Conservation (phyloP, 106 monocot species). For the Dendrobium chrysotoxum region DNA sequence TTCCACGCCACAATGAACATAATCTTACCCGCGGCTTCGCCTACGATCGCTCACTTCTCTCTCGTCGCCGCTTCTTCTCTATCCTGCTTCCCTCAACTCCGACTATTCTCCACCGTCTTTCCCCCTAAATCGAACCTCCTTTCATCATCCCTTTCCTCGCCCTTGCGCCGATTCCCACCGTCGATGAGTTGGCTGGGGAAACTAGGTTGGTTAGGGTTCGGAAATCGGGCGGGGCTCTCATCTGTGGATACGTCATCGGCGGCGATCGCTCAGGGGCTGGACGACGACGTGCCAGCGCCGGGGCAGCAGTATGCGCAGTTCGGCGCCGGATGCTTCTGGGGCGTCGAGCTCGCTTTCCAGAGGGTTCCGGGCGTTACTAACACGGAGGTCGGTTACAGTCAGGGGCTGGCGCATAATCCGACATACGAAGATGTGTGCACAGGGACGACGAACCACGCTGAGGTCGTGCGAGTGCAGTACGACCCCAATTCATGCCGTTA, state of each 20-base stretch:
- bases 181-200: constrained; percentile 58
- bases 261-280: constrained; percentile 58
- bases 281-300: constrained; percentile 57
- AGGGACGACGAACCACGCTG: constrained; percentile 63
- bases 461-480: constrained; percentile 83
- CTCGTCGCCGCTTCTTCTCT: background rate
- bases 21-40: constrained; percentile 8
- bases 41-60: constrained; percentile 3
- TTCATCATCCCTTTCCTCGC: constrained; percentile 5
- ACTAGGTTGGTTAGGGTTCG: constrained; percentile 51
- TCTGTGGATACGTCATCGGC: constrained; percentile 29
- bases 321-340: constrained; percentile 97
- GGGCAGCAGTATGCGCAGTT: constrained; percentile 84
- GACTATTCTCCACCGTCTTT: constrained; percentile 2
- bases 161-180: background rate
- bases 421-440: constrained; percentile 86
- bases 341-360: constrained; percentile 87
- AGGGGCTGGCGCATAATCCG: constrained; percentile 62
- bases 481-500: constrained; percentile 56
- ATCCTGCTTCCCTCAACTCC: constrained; percentile 9
- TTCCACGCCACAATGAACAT: background rate
- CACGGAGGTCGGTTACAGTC: constrained; percentile 90
- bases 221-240: constrained; percentile 17
- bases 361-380: constrained; percentile 63
- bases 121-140: constrained; percentile 4